Evolutionary conservation across 768 basidiomycete genomes (phyloP).

Genomic region (Jaapia argillacea): DNA sequence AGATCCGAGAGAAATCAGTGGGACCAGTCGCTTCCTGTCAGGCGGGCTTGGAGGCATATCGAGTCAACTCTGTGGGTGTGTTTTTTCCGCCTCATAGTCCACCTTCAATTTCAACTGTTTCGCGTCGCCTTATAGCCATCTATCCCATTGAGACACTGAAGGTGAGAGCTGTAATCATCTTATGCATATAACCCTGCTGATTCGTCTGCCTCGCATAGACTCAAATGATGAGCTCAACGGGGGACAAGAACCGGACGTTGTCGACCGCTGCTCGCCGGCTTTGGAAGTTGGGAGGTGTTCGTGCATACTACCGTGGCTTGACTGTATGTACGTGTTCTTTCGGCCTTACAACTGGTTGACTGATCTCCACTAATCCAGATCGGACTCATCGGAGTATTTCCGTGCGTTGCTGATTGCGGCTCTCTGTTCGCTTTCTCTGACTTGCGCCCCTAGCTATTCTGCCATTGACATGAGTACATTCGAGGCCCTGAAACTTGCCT

Average conservation of each 20-base stretch:
- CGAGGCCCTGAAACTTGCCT: constrained; percentile 89
- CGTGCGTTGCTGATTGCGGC: constrained; percentile 55
- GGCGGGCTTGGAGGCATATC: constrained; percentile 95
- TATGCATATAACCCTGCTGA: not conserved
- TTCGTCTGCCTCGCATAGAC: constrained; percentile 52
- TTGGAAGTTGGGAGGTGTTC: constrained; percentile 69
- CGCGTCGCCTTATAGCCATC: constrained; percentile 49
- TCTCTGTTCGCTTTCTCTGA: not conserved
- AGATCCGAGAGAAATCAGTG: constrained; percentile 82
- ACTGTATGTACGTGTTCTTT: constrained; percentile 36
- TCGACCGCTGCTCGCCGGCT: constrained; percentile 56
- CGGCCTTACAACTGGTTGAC: constrained; percentile 9
- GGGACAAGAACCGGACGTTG: constrained; percentile 45
- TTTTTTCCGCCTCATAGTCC: too few species aligned
- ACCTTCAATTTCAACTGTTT: too few species aligned
- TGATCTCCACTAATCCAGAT: too few species aligned
- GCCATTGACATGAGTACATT: constrained; percentile 99
- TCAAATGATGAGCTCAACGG: constrained; percentile 92
- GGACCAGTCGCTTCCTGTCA: constrained; percentile 85
- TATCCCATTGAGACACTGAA: constrained; percentile 97
- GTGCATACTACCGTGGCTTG: constrained; percentile 87
- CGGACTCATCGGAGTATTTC: constrained; percentile 93
- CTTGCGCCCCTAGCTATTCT: constrained; percentile 43
- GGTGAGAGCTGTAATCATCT: constrained; percentile 25
- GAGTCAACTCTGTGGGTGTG: constrained; percentile 81